Conservation (phyloP, 129 eudicot genomes). For the Dittrichia graveolens region DNA sequence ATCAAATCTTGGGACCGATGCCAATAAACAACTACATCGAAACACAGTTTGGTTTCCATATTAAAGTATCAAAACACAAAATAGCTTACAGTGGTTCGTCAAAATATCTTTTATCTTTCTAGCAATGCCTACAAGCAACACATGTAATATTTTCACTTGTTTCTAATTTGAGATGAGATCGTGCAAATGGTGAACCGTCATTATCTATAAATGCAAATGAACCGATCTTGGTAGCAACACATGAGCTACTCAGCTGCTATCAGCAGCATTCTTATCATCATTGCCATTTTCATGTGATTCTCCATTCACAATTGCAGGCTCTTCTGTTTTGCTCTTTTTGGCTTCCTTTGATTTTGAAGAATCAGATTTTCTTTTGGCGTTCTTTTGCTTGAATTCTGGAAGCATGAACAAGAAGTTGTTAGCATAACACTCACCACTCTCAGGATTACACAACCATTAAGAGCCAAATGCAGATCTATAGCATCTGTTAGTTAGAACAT, state of each 20-base stretch:
- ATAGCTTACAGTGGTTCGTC: too few relatives aligned
- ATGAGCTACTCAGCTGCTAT: not conserved
- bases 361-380: constrained; percentile 57
- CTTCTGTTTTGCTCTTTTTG: constrained; percentile 64
- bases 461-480: not conserved
- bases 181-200: too few relatives aligned
- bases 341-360: constrained; percentile 69
- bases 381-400: constrained; percentile 67
- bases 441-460: not conserved
- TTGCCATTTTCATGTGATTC: constrained; percentile 23
- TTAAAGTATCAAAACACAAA: too few relatives aligned
- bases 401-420: constrained; percentile 11
- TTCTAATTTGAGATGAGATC: too few relatives aligned
- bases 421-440: not conserved
- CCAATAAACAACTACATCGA: too few relatives aligned
- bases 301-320: constrained; percentile 32
- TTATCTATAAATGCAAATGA: too few relatives aligned
- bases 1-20: too few relatives aligned
- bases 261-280: constrained; percentile 15
- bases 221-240: too few relatives aligned
- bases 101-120: too few relatives aligned
- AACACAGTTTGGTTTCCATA: too few relatives aligned
- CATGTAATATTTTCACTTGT: too few relatives aligned
- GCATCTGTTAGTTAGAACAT: not conserved
- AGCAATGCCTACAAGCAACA: too few relatives aligned